Evolutionary conservation across 148 eudicot species (phyloP), one percentile per base, ranked within the genome.

Genomic region (Vaccinium corymbosum): DNA sequence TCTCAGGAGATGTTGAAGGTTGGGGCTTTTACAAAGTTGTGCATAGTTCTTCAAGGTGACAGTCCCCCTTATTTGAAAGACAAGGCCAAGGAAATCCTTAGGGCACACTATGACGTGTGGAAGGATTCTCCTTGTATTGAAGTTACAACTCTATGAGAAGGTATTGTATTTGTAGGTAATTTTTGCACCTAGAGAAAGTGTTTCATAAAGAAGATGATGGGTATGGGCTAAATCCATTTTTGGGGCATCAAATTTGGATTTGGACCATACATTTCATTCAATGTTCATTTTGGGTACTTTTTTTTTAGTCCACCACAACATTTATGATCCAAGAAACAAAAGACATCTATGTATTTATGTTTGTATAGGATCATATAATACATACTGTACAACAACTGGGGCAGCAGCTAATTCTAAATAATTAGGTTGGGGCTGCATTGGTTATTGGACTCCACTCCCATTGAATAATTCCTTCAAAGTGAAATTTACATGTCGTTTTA

Each of bases 1-100:
- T 68, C 88, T 49, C 85, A 85, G 56, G 90, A 89, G 84, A 89
- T 91, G 93, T 32, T 88, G 86, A 89, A 80, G 25, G 90, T 88
- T 27, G 90, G 91, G 19, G 83, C 86, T 7, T 89, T 88, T 20
- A 9, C 85, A n/a, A 89, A 85, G 86, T 80, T 91, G 12, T 87
- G 88, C 56, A 56, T 87, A 84, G 89, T 91, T 84, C 78, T 89
- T 57, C 90, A 88, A 76, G 83, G 80, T 22, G 80, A 89, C 19
- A 62, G 86, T 52, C 81, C 66, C 1, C 25, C 88, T 4, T 64
- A 88, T 77, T 11, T 86, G 70, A 91, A 87, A 70, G 85, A 87
- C 22, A 91, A 84, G 62, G 90, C 90, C 0, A 84, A 83, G 56
- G 90, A 91, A 46, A 87, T 89, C 4, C 84, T 91, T 75, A 89